A percentile compares a stretch with the other conserved stretches of the same genome.
Conservation (phyloP, 441 rosid species). For the Aleurites moluccanus region DNA sequence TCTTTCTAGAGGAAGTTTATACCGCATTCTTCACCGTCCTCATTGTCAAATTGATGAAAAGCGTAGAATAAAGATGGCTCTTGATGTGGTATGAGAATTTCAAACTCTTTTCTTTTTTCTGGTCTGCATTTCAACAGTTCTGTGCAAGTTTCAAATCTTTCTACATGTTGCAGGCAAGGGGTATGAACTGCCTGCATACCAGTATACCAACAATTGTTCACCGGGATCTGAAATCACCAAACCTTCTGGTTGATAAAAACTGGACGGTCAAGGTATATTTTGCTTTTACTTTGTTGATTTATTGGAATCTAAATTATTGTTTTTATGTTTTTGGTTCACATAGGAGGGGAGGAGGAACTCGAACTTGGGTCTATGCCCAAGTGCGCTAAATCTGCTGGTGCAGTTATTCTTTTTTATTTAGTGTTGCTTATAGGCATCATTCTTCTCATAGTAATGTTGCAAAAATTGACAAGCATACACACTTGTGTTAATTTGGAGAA, state of each 20-base stretch:
- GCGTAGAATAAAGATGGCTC: constrained; percentile 96
- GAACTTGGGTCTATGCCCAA: no score
- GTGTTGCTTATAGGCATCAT: neutral
- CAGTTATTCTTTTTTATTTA: neutral
- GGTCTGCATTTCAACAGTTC: neutral
- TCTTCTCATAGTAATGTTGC: neutral
- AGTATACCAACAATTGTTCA: constrained; percentile 96
- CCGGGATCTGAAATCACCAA: constrained; percentile 96
- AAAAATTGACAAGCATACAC: neutral
- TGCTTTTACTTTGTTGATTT: neutral
- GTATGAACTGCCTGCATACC: constrained; percentile 95
- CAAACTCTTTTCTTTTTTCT: constrained; percentile 17
- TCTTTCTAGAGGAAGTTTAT: constrained; percentile 85
- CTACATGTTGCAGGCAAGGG: constrained; percentile 69
- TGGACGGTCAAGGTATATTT: constrained; percentile 90
- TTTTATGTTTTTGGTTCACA: neutral
- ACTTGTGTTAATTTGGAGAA: neutral
- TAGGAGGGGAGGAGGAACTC: no score
- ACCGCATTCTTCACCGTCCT: constrained; percentile 87
- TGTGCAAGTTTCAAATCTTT: constrained; percentile 10
- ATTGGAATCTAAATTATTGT: constrained; percentile 1
- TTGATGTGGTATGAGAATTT: constrained; percentile 73
- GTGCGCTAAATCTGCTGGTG: no score
- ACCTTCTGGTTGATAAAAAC: constrained; percentile 95
- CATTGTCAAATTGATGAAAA: constrained; percentile 86